A percentile compares a stretch with the other conserved stretches of the same genome.
Conservation (phyloP, 495 filamentous ascomycete genomes). For the Annulohypoxylon maeteangense region DNA sequence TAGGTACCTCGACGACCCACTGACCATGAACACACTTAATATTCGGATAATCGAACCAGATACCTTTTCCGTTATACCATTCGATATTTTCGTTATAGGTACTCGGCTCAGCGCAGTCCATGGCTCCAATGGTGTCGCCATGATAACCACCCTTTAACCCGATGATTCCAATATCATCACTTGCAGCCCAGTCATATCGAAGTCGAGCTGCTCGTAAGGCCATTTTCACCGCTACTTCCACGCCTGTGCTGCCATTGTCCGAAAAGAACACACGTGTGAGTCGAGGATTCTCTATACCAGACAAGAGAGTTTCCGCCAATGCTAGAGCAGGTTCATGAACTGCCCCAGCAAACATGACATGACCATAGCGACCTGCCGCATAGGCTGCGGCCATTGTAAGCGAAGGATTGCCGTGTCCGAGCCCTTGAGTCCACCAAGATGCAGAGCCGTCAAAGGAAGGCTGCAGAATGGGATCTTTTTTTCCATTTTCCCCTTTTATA, state of each 20-base stretch:
- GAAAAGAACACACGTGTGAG: conserved; percentile 77
- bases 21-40: conserved; percentile 69
- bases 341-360: conserved; percentile 83
- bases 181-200: conserved; percentile 71
- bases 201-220: conserved; percentile 69
- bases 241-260: conserved; percentile 82
- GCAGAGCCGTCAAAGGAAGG: conserved; percentile 81
- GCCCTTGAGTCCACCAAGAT: conserved; percentile 88
- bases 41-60: conserved; percentile 79
- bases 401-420: conserved; percentile 76
- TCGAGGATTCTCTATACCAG: conserved; percentile 66
- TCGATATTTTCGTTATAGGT: conserved; percentile 79
- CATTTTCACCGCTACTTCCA: conserved; percentile 86
- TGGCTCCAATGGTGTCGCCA: conserved; percentile 83
- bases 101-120: conserved; percentile 80
- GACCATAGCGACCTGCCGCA: conserved; percentile 83
- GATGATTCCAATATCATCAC: conserved; percentile 66
- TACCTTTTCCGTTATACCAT: conserved; percentile 78
- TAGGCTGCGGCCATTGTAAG: conserved; percentile 77
- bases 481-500: conserved; percentile 2
- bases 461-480: conserved; percentile 52
- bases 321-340: conserved; percentile 76
- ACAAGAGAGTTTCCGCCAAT: conserved; percentile 69
- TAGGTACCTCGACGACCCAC: conserved; percentile 71
- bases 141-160: conserved; percentile 82